Base-by-base conservation (phyloP, 2,329 filamentous ascomycete genomes). In the Grosmannia clavigera region DNA sequence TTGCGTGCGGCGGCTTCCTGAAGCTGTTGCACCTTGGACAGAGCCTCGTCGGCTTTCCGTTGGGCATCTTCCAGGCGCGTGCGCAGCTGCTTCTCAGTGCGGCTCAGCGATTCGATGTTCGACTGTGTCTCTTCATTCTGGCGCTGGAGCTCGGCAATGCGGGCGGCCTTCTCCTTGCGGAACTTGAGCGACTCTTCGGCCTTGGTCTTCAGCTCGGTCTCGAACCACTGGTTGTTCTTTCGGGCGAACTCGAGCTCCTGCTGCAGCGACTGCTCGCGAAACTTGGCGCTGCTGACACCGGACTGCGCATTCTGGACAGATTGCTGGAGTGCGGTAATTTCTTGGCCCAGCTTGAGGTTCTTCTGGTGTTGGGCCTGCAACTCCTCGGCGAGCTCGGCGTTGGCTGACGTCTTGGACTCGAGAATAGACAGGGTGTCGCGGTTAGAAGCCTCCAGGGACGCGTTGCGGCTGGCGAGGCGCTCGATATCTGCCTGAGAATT, bases 181-280 rank as follows among this genome's bases (percentile, higher is more conserved):
- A 88, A 92, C 69, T 92, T 96, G 65, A 92, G 82, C 55, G 90
- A 85, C 70, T 99, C 94, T 10, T 86, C 83, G 63, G 83, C 86
- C 75, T 96, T 95, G 0, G 89, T 92, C 76, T 95, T 92, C 27
- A 97, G 81, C 72, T 99, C 94, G 51, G 81, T 85, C 69, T 96
- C 90, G 60, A 94, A 87, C 88, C 91, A 99, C 67, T 97, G 92
- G 65, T 90, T 89, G 75, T 91, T 96, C 68, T 87, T 88, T 70
- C 90, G 91, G 22, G 92, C 84, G 60, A 95, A 79, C 51, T 95
- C 90, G 43, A 97, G 80, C 71, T 97, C 92, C 71, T 96, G 92
- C 71, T 94, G 86, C 14, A 97, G 77, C 35, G 85, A 88, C 69
- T 96, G 90, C 71, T 96, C 91, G 64, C 89, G 86, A 76, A 95